A percentile compares a stretch with the other conserved stretches of the same genome.
These are phyloP conservation scores for Pterocarpus macrocarpus DNA, from an alignment of 306 rosid species.

Conservation along the genomic window DNA sequence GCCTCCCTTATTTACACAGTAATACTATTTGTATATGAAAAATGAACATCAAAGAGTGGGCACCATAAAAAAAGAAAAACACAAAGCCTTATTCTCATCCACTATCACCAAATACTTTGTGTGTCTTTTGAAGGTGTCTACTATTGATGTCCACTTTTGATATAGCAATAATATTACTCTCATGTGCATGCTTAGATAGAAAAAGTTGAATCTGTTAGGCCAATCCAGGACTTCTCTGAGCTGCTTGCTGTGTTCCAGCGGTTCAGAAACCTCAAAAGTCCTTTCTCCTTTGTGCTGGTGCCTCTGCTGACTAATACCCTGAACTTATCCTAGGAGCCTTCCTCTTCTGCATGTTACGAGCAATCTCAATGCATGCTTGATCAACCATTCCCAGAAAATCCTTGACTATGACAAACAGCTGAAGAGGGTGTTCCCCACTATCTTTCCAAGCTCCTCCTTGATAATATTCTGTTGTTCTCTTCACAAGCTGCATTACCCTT, in stretches of 20 bases:
- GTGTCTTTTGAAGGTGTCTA: too few species aligned
- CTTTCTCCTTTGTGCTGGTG: conserved; percentile 35
- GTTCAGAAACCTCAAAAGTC: conserved; percentile 51
- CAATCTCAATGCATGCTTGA: conserved; percentile 80
- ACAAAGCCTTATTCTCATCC: too few species aligned
- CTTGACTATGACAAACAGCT: conserved; percentile 78
- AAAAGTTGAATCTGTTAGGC: conserved; percentile 51
- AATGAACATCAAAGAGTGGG: too few species aligned
- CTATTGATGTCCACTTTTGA: background rate
- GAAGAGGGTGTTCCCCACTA: conserved; percentile 64
- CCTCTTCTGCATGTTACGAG: conserved; percentile 71
- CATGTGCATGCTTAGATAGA: conserved; percentile 3
- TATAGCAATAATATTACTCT: too few species aligned
- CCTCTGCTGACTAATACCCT: conserved; percentile 47
- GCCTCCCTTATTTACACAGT: too few species aligned
- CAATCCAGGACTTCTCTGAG: conserved; percentile 57
- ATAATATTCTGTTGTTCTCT: conserved; percentile 74
- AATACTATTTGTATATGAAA: too few species aligned
- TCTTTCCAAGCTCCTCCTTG: conserved; percentile 79
- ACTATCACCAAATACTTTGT: too few species aligned
- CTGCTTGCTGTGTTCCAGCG: conserved; percentile 56
- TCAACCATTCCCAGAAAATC: conserved; percentile 94
- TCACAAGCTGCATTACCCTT: conserved; percentile 71
- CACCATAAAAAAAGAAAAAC: too few species aligned
- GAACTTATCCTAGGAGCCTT: conserved; percentile 51